Conservation (phyloP, 73 alveolate species). For the Stentor roeselii region DNA sequence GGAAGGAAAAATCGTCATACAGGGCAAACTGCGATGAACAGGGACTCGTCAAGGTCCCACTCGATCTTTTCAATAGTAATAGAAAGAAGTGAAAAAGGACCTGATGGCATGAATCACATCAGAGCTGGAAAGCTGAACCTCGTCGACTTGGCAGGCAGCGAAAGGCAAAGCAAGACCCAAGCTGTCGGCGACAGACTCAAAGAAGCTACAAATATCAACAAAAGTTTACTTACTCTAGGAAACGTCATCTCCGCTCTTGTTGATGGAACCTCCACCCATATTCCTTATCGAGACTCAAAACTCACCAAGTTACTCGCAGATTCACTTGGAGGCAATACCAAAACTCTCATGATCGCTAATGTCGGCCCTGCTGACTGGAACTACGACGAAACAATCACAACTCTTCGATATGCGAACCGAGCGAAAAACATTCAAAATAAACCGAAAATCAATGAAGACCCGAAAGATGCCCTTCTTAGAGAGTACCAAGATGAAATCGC, state of each 20-base stretch:
- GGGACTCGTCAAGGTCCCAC: constrained; percentile 90
- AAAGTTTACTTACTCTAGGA: constrained; percentile 88
- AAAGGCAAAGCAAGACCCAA: constrained; percentile 88
- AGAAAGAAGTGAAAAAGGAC: constrained; percentile 84
- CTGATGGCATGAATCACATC: constrained; percentile 84
- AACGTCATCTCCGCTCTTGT: constrained; percentile 92
- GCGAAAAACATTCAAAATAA: constrained; percentile 96
- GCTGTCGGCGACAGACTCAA: constrained; percentile 90
- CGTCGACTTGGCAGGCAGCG: constrained; percentile 98
- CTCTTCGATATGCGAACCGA: constrained; percentile 96
- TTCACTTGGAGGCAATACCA: constrained; percentile 98
- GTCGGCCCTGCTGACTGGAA: constrained; percentile 98
- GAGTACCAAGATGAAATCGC: constrained; percentile 94
- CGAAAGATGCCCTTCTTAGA: constrained; percentile 97
- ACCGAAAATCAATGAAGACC: constrained; percentile 98
- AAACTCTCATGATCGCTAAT: constrained; percentile 98
- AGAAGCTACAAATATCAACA: constrained; percentile 92
- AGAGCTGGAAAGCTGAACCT: constrained; percentile 93
- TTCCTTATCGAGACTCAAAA: constrained; percentile 97
- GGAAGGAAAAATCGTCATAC: constrained; percentile 89
- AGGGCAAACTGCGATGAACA: constrained; percentile 91
- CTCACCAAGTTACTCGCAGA: constrained; percentile 92
- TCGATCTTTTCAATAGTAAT: constrained; percentile 87
- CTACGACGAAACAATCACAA: constrained; percentile 95
- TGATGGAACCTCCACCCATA: constrained; percentile 83